These are phyloP conservation scores for Glutinoglossum americanum DNA, from an alignment of 495 filamentous ascomycete species.

Conservation along the genomic window DNA sequence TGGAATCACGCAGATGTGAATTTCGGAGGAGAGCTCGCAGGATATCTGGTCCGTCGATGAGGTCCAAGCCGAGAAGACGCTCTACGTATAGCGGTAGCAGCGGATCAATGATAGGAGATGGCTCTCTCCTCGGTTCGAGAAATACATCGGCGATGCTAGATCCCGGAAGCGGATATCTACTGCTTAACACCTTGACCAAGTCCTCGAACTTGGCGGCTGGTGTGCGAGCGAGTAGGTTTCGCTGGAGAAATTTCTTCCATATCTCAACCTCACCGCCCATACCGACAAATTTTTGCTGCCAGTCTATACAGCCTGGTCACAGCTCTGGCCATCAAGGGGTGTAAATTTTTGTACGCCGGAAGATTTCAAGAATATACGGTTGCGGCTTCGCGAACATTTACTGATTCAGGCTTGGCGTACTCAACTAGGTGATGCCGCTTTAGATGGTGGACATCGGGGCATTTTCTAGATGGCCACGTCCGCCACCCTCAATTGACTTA, in stretches of 20 bases:
- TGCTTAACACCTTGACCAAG: slow-evolving; percentile 17
- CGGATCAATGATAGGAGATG: slow-evolving; percentile 35
- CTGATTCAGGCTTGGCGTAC: too few relatives aligned
- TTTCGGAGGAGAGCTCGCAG: slow-evolving; percentile 36
- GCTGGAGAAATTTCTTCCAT: slow-evolving; percentile 27
- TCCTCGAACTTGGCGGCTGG: slow-evolving; percentile 24
- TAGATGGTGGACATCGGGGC: too few relatives aligned
- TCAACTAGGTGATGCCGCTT: too few relatives aligned
- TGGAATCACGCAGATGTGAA: slow-evolving; percentile 24
- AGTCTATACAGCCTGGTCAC: neutral
- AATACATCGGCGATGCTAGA: slow-evolving; percentile 33
- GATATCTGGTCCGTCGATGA: slow-evolving; percentile 32
- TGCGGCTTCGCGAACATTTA: too few relatives aligned
- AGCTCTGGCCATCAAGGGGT: neutral
- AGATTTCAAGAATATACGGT: too few relatives aligned
- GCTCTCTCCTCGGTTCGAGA: slow-evolving; percentile 28
- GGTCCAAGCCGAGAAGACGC: slow-evolving; percentile 29
- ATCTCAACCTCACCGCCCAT: slow-evolving; percentile 8
- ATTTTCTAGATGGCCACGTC: too few relatives aligned
- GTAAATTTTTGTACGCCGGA: too few relatives aligned
- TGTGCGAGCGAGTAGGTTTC: slow-evolving; percentile 24
- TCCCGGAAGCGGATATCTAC: slow-evolving; percentile 24
- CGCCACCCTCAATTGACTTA: too few relatives aligned
- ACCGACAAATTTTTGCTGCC: neutral
- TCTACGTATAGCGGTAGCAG: slow-evolving; percentile 41